Evolutionary conservation across 1,139 yeast species (phyloP), one percentile per base, ranked within the genome.

Genomic region (Sugiyamaella grinbergsii): DNA sequence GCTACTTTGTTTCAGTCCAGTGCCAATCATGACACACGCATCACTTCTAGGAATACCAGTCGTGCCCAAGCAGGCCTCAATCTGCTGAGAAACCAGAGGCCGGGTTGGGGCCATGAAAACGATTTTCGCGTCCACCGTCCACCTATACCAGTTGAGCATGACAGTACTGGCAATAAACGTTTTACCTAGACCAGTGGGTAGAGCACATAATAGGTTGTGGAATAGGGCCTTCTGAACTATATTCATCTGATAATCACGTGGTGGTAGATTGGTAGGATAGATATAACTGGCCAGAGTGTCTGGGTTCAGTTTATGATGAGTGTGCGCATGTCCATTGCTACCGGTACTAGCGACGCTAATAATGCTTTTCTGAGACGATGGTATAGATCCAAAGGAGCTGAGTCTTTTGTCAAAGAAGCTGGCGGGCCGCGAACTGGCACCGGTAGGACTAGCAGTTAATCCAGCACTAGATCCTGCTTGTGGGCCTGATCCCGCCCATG

Each of bases 111-210:
- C 98, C 84, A 93, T 83, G 65, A 94, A 94, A 4, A 94, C 79
- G 57, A 93, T 81, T 64, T 90, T 93, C 4, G 90, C 81, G 11
- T 71, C 69, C 6, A 79, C 80, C 3, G 77, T 86, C 98, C 98
- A 94, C 46, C 95, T 72, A 60, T 79, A 82, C 70, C 79, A 94
- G 64, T 94, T 94, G 52, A 91, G 75, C 89, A 94, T 94, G 24
- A 93, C 94, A 0, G 96, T 85, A 38, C 95, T 83, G 1, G 98
- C 98, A 62, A 94, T 90, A 59, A 94, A 90, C 0, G 99, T 94
- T 69, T 94, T 94, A 42, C 99, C 99, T 66, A 91, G 75, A 58
- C 99, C 99, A 0, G 99, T 94, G 0, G 99, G 99, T 23, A 94
- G 77, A 0, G 98, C 96, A 60, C 95, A 93, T 38, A 94, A 71